These are phyloP conservation scores for Hura crepitans DNA, from an alignment of 441 rosid species.

Conservation along the genomic window DNA sequence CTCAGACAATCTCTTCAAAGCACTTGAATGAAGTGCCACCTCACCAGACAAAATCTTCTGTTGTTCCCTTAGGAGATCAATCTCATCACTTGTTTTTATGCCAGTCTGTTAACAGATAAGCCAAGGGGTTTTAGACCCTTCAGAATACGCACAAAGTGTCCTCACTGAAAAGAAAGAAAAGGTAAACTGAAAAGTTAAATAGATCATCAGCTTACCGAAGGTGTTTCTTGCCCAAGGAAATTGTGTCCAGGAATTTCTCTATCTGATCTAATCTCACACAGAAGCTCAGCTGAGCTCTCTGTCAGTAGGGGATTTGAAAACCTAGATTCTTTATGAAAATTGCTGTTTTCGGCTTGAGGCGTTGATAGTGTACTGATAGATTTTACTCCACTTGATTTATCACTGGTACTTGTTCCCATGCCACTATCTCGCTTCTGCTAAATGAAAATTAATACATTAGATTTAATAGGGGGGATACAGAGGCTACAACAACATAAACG, in stretches of 20 bases:
- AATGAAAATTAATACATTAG: slow-evolving; percentile 23
- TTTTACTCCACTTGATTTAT: slow-evolving; percentile 73
- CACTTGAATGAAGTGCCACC: slow-evolving; percentile 69
- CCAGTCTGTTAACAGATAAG: slow-evolving; percentile 51
- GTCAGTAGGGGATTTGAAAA: slow-evolving; percentile 51
- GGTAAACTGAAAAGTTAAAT: too few species aligned
- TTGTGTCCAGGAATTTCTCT: slow-evolving; percentile 56
- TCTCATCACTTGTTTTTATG: slow-evolving; percentile 67
- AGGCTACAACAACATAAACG: not conserved
- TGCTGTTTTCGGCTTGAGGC: slow-evolving; percentile 66
- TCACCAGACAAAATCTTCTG: slow-evolving; percentile 86
- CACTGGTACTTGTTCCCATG: slow-evolving; percentile 59
- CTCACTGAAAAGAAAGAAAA: not conserved
- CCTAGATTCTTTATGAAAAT: slow-evolving; percentile 58
- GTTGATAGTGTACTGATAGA: slow-evolving; percentile 81
- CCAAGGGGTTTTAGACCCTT: slow-evolving; percentile 10
- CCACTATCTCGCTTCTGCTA: slow-evolving; percentile 78
- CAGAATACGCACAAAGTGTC: slow-evolving; percentile 2
- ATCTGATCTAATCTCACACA: slow-evolving; percentile 58
- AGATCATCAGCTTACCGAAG: slow-evolving; percentile 45
- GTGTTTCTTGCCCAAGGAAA: slow-evolving; percentile 70
- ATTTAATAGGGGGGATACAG: slow-evolving; percentile 3
- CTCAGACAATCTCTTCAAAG: slow-evolving; percentile 69
- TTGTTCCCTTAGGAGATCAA: slow-evolving; percentile 85
- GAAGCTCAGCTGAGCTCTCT: slow-evolving; percentile 59